Percentiles rank a stretch among this genome's conserved stretches.
phyloP scores from a whole-genome alignment of 192 early-diverging fungal species.

The Coemansia biformis region DNA sequence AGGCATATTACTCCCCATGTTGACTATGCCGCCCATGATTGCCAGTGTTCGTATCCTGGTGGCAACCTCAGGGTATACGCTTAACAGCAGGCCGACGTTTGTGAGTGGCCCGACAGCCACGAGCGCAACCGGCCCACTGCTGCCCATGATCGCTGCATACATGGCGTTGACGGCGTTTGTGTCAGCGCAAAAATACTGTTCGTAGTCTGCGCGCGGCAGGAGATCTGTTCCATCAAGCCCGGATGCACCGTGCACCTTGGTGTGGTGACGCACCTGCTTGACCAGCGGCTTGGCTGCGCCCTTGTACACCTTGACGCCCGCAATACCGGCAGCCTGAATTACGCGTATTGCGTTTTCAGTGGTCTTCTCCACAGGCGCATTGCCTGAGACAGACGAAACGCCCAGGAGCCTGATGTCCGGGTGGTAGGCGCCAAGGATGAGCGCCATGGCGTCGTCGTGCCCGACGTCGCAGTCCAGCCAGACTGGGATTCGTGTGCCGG shows the following conservation, averaged over 20 bases:
- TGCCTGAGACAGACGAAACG: constrained; percentile 24
- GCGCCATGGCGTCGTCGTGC: constrained; percentile 33
- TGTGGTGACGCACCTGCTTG: constrained; percentile 6
- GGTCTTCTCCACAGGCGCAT: constrained; percentile 14
- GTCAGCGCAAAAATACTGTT: constrained; percentile 4
- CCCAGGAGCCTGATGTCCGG: constrained; percentile 23
- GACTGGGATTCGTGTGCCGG: constrained; percentile 5
- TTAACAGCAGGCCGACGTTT: constrained; percentile 48
- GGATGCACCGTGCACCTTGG: constrained; percentile 12
- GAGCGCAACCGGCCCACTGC: constrained; percentile 11
- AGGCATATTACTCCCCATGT: constrained; percentile 15
- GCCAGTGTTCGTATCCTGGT: constrained; percentile 31
- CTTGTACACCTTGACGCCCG: constrained; percentile 19
- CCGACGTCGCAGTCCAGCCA: constrained; percentile 43
- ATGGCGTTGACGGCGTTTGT: constrained; percentile 20
- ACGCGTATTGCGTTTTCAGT: constrained; percentile 22
- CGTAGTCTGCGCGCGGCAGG: constrained; percentile 16
- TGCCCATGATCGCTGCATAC: constrained; percentile 19
- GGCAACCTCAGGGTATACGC: constrained; percentile 36
- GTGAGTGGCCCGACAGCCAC: constrained; percentile 47
- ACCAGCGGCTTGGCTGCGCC: constrained; percentile 28
- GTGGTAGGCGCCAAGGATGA: constrained; percentile 29
- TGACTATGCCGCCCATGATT: constrained; percentile 45
- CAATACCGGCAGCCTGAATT: constrained; percentile 22
- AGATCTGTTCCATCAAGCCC: constrained; percentile 13